Conservation (phyloP, 768 basidiomycete genomes). For the Leccinum obscurum region DNA sequence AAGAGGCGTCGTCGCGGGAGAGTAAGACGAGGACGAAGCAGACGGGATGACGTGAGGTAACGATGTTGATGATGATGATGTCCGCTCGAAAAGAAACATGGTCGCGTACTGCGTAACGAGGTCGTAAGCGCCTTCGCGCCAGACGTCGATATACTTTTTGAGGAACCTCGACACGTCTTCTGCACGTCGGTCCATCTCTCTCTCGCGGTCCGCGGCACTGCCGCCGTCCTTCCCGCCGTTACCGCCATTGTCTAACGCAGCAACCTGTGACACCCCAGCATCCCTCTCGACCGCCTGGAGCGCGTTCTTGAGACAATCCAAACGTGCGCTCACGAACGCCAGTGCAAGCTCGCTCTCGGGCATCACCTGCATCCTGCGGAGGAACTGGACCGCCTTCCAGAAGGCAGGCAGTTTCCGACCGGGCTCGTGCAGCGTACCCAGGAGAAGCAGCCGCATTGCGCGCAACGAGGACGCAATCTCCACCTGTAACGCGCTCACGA, state of each 20-base stretch:
- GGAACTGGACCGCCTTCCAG: constrained; percentile 87
- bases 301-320: constrained; percentile 57
- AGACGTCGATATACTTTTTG: constrained; percentile 84
- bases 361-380: constrained; percentile 76
- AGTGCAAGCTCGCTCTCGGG: constrained; percentile 80
- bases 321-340: constrained; percentile 77
- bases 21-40: constrained; percentile 18
- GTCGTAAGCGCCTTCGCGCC: constrained; percentile 92
- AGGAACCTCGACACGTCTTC: constrained; percentile 78
- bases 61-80: constrained; percentile 28
- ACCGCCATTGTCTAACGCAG: constrained; percentile 7
- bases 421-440: constrained; percentile 78
- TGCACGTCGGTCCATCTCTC: constrained; percentile 56
- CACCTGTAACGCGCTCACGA: constrained; percentile 52
- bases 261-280: constrained; percentile 36
- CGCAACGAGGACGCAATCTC: constrained; percentile 66
- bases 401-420: constrained; percentile 82
- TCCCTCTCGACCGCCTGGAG: constrained; percentile 53
- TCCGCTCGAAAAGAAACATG: constrained; percentile 75
- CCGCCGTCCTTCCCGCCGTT: constrained; percentile 10
- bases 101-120: constrained; percentile 86
- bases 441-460: constrained; percentile 73
- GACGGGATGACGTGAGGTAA: constrained; percentile 11
- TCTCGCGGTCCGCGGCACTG: constrained; percentile 36
- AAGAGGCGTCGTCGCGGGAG: constrained; percentile 20